Evolutionary conservation across 768 basidiomycete genomes (phyloP), one percentile per base, ranked within the genome.

Genomic region (Panaeolus papilionaceus): DNA sequence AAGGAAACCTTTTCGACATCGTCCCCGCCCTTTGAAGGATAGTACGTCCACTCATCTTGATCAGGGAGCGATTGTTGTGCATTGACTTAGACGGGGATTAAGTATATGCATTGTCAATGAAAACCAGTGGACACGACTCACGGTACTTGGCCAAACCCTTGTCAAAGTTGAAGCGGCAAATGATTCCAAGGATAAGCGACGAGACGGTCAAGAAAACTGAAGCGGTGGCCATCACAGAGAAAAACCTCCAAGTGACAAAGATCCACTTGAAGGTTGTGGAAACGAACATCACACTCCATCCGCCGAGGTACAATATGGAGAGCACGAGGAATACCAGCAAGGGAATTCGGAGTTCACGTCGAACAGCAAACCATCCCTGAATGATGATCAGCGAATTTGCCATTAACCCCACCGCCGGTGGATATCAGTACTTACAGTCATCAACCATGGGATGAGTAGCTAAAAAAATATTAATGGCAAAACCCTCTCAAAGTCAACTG

Each of bases 301-400:
- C 90, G 42, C 79, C 83, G 20, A 93, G 81, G 75, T 94, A 92
- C 20, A 86, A 75, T 38, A 86, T 67, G 11, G 88, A 88, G 61
- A 92, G 70, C 16, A 80, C 72, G 66, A 95, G 81, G 80, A 95
- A 95, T 14, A 85, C 68, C 63, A 88, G 67, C 86, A 89, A 92
- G 16, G 81, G 84, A 10, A 83, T 66, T 67, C 83, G 86, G 66
- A 83, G 79, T 77, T 95, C 93, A 63, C 82, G 84, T 44, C 92
- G 89, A 63, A 91, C 87, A 39, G 88, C 85, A 72, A 91, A 86
- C 92, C 92, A 95, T 18, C 93, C 93, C 87, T 90, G 64, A 6
- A 33, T 64, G 42, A 66, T 18, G 33, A 12, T 47, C 61, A 66
- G 40, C 23, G 64, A 72, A 38, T 28, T 37, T 62, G 28, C 14